These are phyloP conservation scores for Naegleria lovaniensis DNA, from an alignment of 208 protist genomes.

Conservation along the genomic window DNA sequence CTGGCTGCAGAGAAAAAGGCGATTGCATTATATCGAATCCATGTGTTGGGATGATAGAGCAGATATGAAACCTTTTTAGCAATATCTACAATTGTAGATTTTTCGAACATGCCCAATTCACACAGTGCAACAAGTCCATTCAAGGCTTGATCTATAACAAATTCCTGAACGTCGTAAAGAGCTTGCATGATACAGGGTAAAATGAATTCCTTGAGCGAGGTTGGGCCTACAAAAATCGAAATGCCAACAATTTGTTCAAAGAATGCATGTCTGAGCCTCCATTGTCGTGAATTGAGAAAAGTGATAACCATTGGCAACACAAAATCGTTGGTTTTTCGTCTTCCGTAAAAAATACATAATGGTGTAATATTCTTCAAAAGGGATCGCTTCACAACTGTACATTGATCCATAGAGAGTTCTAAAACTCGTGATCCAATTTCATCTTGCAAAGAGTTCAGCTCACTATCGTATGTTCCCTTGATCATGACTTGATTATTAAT, in stretches of 20 bases:
- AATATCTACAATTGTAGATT: background rate
- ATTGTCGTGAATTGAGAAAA: conserved; percentile 1
- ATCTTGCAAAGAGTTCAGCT: background rate
- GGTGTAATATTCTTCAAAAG: conserved; percentile 9
- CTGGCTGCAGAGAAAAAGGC: background rate
- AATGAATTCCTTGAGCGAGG: conserved; percentile 8
- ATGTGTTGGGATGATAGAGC: conserved; percentile 14
- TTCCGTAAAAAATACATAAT: conserved; percentile 22
- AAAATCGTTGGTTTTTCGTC: background rate
- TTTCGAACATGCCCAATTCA: conserved; percentile 9
- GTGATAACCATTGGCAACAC: conserved; percentile 14
- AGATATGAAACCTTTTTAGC: background rate
- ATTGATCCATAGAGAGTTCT: background rate
- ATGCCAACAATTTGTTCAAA: conserved; percentile 20
- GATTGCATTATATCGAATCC: background rate
- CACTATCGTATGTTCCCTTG: background rate
- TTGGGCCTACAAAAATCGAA: conserved; percentile 6
- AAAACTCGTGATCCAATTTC: background rate
- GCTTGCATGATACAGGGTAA: conserved; percentile 25
- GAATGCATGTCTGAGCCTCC: conserved; percentile 12
- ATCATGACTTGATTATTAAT: background rate
- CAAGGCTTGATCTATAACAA: conserved; percentile 6
- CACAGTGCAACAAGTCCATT: background rate
- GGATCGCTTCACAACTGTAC: background rate
- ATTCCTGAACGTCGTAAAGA: background rate